These are phyloP conservation scores for Cryptosporidium andersoni DNA, from an alignment of 169 alveolate species.

Conservation along the genomic window DNA sequence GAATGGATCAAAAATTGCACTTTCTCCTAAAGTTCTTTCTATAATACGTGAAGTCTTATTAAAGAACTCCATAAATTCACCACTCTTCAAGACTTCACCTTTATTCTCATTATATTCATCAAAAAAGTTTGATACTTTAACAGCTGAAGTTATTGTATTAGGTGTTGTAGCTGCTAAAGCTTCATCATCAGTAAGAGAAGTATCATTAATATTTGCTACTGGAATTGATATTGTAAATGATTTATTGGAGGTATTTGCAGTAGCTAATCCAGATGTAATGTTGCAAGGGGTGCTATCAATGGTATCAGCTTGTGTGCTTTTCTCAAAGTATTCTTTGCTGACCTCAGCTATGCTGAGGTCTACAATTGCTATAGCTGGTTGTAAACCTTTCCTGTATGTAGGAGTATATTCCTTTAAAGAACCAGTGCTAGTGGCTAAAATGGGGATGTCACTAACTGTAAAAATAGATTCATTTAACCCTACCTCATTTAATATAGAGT, in stretches of 20 bases:
- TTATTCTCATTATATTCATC: conserved; percentile 4
- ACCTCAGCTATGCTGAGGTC: conserved; percentile 46
- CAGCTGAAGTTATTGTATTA: background rate
- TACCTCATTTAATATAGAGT: conserved; percentile 24
- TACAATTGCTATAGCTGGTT: conserved; percentile 20
- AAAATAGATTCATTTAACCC: conserved; percentile 31
- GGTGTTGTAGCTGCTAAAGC: background rate
- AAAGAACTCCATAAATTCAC: conserved; percentile 66
- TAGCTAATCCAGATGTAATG: background rate
- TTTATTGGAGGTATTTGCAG: conserved; percentile 1
- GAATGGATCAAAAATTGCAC: conserved; percentile 63
- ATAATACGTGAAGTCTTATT: conserved; percentile 41
- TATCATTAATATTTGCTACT: background rate
- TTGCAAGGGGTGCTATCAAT: background rate
- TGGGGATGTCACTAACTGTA: conserved; percentile 29
- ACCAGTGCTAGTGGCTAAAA: conserved; percentile 7
- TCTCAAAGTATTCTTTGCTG: conserved; percentile 42
- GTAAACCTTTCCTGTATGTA: background rate
- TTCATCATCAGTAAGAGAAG: background rate
- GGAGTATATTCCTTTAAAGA: background rate
- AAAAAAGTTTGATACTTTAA: background rate
- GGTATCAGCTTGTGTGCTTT: conserved; percentile 47
- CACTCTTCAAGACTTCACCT: conserved; percentile 44
- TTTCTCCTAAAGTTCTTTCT: conserved; percentile 63
- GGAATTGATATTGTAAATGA: conserved; percentile 33